Percentiles rank a stretch among this genome's conserved stretches.
Conservation (phyloP, 805 yeast species). For the Yamadazyma ubonensis region DNA sequence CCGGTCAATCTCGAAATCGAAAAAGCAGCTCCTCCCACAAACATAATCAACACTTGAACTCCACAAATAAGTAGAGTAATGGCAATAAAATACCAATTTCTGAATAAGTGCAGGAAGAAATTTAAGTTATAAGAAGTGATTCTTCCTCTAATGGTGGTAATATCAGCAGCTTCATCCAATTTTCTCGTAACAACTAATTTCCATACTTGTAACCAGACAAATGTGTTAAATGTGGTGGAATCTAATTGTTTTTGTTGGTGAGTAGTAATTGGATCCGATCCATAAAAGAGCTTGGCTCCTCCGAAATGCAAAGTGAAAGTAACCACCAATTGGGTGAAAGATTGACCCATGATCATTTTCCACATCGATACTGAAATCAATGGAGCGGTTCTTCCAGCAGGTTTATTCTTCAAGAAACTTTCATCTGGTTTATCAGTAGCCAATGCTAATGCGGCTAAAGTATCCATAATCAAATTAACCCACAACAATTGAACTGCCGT, state of each 20-base stretch:
- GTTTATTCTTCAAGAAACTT: conserved; percentile 71
- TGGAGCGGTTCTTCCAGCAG: conserved; percentile 77
- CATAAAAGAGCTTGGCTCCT: conserved; percentile 57
- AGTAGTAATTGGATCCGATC: conserved; percentile 27
- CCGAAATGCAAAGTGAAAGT: conserved; percentile 83
- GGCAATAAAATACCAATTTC: conserved; percentile 77
- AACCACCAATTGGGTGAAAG: conserved; percentile 70
- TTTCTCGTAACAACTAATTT: conserved; percentile 88
- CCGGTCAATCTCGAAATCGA: conserved; percentile 76
- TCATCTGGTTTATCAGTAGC: conserved; percentile 97
- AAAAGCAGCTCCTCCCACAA: conserved; percentile 96
- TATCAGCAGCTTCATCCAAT: conserved; percentile 80
- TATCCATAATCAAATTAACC: conserved; percentile 98
- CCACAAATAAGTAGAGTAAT: conserved; percentile 77
- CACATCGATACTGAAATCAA: conserved; percentile 91
- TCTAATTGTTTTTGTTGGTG: conserved; percentile 59
- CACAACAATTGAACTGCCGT: conserved; percentile 97
- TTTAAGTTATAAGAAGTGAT: conserved; percentile 66
- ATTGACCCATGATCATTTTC: conserved; percentile 96
- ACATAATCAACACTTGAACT: conserved; percentile 87
- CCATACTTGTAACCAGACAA: conserved; percentile 97
- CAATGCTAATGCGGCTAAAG: conserved; percentile 93
- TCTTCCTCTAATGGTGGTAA: conserved; percentile 55
- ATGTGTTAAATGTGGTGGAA: conserved; percentile 90
- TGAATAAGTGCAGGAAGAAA: conserved; percentile 75